Conservation (phyloP, 305 asterid species). For the Ilex paraguariensis region DNA sequence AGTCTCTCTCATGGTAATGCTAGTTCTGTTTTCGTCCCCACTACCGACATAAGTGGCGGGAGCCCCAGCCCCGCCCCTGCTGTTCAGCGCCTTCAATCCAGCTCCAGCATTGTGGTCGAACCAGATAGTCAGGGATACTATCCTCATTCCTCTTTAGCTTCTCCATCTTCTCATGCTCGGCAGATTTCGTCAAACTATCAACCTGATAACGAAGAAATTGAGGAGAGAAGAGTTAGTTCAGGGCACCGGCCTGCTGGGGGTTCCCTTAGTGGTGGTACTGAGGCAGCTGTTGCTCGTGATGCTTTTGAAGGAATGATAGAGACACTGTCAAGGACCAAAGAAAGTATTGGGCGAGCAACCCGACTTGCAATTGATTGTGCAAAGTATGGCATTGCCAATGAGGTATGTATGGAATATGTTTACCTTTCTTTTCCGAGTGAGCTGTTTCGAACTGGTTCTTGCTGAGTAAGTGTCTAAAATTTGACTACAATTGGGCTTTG, state of each 20-base stretch:
- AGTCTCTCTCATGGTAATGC: constrained; percentile 31
- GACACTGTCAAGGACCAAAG: constrained; percentile 94
- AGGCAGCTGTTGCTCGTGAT: constrained; percentile 97
- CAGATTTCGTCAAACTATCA: constrained; percentile 44
- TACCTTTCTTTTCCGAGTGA: neutral
- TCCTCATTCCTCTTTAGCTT: constrained; percentile 23
- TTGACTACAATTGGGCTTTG: too few relatives aligned
- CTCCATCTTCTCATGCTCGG: constrained; percentile 45
- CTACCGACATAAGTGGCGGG: constrained; percentile 40
- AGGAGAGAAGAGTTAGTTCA: constrained; percentile 63
- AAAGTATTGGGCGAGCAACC: constrained; percentile 95
- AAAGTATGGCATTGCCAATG: constrained; percentile 81
- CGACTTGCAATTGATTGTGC: constrained; percentile 97
- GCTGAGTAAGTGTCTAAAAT: too few relatives aligned
- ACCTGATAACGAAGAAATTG: constrained; percentile 57
- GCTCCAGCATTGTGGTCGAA: constrained; percentile 40
- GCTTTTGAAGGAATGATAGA: constrained; percentile 98
- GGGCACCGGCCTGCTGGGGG: constrained; percentile 53
- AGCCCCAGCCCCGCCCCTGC: constrained; percentile 43
- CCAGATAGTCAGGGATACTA: constrained; percentile 38
- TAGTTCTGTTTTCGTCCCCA: constrained; percentile 30
- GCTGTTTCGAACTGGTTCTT: neutral
- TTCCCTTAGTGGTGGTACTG: constrained; percentile 81
- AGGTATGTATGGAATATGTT: constrained; percentile 39
- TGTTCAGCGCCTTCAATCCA: constrained; percentile 27